Evolutionary conservation across 169 alveolate species (phyloP).

Genomic region (Eimeria maxima): DNA sequence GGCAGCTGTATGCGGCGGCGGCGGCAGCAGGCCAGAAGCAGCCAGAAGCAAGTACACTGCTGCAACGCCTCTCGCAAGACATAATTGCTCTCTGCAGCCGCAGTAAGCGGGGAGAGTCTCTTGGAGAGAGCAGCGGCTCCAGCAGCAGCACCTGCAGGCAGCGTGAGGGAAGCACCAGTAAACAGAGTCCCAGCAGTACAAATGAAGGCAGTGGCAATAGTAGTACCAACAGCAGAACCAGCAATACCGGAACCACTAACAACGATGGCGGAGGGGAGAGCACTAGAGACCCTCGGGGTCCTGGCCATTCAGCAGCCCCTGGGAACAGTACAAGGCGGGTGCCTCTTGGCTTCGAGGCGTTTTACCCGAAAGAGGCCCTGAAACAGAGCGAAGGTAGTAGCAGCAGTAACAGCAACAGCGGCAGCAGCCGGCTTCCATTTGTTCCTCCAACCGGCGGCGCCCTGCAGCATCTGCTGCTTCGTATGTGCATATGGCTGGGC

Average conservation of each 20-base stretch:
- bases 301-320: neutral
- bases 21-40: slow-evolving; percentile 8
- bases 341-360: slow-evolving; percentile 70
- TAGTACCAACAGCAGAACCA: slow-evolving; percentile 43
- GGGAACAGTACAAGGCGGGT: slow-evolving; percentile 37
- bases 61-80: slow-evolving; percentile 39
- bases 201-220: neutral
- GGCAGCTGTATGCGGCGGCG: slow-evolving; percentile 45
- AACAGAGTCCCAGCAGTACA: slow-evolving; percentile 1
- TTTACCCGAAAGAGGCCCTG: slow-evolving; percentile 54
- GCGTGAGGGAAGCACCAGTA: neutral
- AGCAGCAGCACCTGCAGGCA: neutral
- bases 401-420: slow-evolving; percentile 32
- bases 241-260: slow-evolving; percentile 26
- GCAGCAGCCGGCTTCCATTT: slow-evolving; percentile 70
- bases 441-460: slow-evolving; percentile 68
- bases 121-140: neutral
- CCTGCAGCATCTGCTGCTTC: slow-evolving; percentile 68
- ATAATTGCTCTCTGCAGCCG: slow-evolving; percentile 36
- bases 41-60: slow-evolving; percentile 33
- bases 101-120: neutral
- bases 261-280: slow-evolving; percentile 14
- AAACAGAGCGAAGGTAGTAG: slow-evolving; percentile 28
- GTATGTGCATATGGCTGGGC: slow-evolving; percentile 72
- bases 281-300: slow-evolving; percentile 9